Conservation (phyloP, 768 basidiomycete species). For the Suillus subalutaceus region DNA sequence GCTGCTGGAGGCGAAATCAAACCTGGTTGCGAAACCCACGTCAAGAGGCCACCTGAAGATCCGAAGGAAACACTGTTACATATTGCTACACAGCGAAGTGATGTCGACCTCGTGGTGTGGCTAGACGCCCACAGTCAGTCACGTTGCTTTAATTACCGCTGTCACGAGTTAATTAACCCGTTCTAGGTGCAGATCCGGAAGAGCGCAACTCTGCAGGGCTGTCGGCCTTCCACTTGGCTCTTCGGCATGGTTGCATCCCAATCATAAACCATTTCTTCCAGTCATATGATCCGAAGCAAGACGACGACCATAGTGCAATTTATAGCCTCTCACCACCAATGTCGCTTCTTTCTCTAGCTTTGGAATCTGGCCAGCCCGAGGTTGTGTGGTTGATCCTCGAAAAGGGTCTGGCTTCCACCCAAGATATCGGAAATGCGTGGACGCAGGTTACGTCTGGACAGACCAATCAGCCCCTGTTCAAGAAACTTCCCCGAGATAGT, state of each 20-base stretch:
- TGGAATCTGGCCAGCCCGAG: conserved; percentile 65
- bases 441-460: conserved; percentile 44
- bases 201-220: conserved; percentile 61
- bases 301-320: conserved; percentile 48
- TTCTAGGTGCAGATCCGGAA: conserved; percentile 69
- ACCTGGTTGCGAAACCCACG: conserved; percentile 54
- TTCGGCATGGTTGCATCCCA: conserved; percentile 52
- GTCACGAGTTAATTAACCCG: conserved; percentile 19
- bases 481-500: conserved; percentile 26
- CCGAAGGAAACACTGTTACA: conserved; percentile 71
- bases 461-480: conserved; percentile 28
- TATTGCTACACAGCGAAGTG: conserved; percentile 59
- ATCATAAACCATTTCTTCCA: conserved; percentile 66
- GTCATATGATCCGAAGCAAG: conserved; percentile 54
- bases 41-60: conserved; percentile 50
- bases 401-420: conserved; percentile 49
- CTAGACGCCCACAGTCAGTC: conserved; percentile 70
- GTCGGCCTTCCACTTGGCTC: conserved; percentile 69
- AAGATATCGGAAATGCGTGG: conserved; percentile 58
- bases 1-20: conserved; percentile 73
- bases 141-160: conserved; percentile 26
- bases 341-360: conserved; percentile 55
- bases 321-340: conserved; percentile 46
- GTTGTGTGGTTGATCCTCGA: conserved; percentile 67
- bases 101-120: conserved; percentile 65